Evolutionary conservation across 768 basidiomycete species (phyloP).

Genomic region (Porpolomopsis calyptriformis): DNA sequence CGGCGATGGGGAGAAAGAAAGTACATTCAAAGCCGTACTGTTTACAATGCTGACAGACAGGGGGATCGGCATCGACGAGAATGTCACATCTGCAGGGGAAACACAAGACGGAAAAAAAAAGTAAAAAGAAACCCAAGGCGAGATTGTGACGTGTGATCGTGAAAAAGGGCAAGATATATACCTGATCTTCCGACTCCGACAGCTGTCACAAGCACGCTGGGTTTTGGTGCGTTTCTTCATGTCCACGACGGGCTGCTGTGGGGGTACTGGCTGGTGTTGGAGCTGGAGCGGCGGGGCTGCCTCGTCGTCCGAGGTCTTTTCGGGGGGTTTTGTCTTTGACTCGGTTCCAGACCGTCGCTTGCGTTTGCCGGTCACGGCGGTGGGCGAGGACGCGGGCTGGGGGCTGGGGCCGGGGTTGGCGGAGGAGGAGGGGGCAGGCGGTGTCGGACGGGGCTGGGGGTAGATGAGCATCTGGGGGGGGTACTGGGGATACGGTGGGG

Average conservation of each 20-base stretch:
- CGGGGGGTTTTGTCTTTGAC: too few relatives aligned
- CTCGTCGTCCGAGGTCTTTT: constrained; percentile 55
- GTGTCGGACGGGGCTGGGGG: constrained; percentile 25
- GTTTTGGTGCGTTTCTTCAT: constrained; percentile 87
- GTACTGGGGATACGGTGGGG: constrained; percentile 56
- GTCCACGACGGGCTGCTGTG: constrained; percentile 34
- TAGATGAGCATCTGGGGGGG: constrained; percentile 68
- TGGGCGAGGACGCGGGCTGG: too few relatives aligned
- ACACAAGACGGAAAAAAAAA: too few relatives aligned
- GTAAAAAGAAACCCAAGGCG: neutral
- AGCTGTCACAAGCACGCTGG: constrained; percentile 83
- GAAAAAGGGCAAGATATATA: neutral
- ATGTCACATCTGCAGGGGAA: constrained; percentile 64
- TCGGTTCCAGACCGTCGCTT: too few relatives aligned
- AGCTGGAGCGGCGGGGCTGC: constrained; percentile 19
- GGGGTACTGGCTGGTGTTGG: too few relatives aligned
- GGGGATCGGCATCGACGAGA: constrained; percentile 62
- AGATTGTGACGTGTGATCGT: too few relatives aligned
- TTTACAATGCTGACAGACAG: constrained; percentile 88
- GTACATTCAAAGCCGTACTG: constrained; percentile 92
- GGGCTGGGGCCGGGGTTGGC: constrained; percentile 7
- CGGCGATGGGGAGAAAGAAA: constrained; percentile 96
- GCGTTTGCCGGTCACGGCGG: too few relatives aligned
- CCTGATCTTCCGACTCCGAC: constrained; percentile 78
- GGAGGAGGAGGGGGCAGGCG: constrained; percentile 21